Conservation (phyloP, 768 basidiomycete genomes). For the Kwoniella botswanensis region DNA sequence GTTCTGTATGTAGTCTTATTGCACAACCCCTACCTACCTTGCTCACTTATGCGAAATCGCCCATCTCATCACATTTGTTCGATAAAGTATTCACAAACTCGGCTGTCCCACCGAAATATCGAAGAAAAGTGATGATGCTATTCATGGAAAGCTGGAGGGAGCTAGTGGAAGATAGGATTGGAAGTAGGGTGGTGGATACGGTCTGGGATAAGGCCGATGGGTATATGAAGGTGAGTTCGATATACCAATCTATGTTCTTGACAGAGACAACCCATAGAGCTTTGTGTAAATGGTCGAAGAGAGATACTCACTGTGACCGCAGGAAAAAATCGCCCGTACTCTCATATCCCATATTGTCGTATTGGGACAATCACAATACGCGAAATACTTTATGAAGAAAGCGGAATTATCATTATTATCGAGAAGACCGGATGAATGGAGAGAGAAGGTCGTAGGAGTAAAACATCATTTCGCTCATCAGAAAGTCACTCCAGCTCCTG, state of each 20-base stretch:
- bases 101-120: slow-evolving; percentile 68
- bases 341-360: slow-evolving; percentile 72
- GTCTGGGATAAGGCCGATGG: slow-evolving; percentile 91
- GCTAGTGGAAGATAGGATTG: slow-evolving; percentile 87
- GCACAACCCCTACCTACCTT: slow-evolving; percentile 68
- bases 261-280: no score
- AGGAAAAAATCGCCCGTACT: slow-evolving; percentile 85
- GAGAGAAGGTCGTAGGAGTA: slow-evolving; percentile 66
- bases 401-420: slow-evolving; percentile 71
- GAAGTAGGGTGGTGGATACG: slow-evolving; percentile 86
- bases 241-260: no score
- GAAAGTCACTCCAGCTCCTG: slow-evolving; percentile 14
- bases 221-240: slow-evolving; percentile 74
- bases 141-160: slow-evolving; percentile 78
- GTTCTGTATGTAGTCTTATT: slow-evolving; percentile 63
- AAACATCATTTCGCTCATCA: slow-evolving; percentile 54
- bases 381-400: slow-evolving; percentile 77
- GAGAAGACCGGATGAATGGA: slow-evolving; percentile 84
- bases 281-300: no score
- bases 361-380: slow-evolving; percentile 78
- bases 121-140: slow-evolving; percentile 72
- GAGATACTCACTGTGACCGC: no score
- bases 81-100: slow-evolving; percentile 74
- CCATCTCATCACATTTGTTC: slow-evolving; percentile 76
- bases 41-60: slow-evolving; percentile 67